Evolutionary conservation across 2,329 filamentous ascomycete genomes (phyloP).

Genomic region (Chrysoporthe cubensis): DNA sequence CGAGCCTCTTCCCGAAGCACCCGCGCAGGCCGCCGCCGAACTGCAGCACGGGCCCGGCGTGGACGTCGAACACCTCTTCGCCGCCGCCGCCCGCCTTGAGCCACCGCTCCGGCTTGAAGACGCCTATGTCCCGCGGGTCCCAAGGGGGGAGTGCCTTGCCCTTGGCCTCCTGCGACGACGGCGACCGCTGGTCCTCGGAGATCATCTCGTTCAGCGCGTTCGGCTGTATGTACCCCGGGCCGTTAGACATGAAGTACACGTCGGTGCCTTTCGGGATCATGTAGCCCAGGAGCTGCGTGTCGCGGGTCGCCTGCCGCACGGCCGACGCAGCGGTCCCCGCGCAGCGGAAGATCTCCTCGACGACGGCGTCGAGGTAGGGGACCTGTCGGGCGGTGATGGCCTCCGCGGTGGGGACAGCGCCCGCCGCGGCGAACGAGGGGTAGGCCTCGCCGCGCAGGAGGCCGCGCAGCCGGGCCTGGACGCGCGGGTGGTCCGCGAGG

Average conservation of each 20-base stretch:
- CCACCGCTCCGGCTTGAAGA: conserved; percentile 25
- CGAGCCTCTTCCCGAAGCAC: conserved; percentile 37
- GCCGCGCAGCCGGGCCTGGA: conserved; percentile 45
- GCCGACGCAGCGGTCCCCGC: conserved; percentile 52
- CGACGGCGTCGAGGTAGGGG: conserved; percentile 50
- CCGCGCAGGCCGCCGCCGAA: conserved; percentile 34
- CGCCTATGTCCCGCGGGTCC: conserved; percentile 9
- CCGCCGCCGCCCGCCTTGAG: background rate
- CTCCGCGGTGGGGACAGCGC: conserved; percentile 36
- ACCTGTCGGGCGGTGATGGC: conserved; percentile 43
- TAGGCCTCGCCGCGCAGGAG: conserved; percentile 39
- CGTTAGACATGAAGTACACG: conserved; percentile 47
- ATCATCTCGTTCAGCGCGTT: conserved; percentile 11
- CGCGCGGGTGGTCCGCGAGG: conserved; percentile 43
- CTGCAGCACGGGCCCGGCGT: conserved; percentile 33
- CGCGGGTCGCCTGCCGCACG: conserved; percentile 45
- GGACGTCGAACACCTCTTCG: conserved; percentile 31
- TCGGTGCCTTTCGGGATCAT: conserved; percentile 47
- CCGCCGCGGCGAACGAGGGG: conserved; percentile 40
- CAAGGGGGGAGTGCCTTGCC: background rate
- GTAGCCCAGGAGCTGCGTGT: conserved; percentile 45
- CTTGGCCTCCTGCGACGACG: conserved; percentile 14
- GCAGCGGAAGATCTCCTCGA: conserved; percentile 50
- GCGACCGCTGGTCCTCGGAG: conserved; percentile 17
- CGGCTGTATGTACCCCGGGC: conserved; percentile 17